Evolutionary conservation across 179 eudicot genomes (phyloP).

Genomic region (Beta lomatogona): DNA sequence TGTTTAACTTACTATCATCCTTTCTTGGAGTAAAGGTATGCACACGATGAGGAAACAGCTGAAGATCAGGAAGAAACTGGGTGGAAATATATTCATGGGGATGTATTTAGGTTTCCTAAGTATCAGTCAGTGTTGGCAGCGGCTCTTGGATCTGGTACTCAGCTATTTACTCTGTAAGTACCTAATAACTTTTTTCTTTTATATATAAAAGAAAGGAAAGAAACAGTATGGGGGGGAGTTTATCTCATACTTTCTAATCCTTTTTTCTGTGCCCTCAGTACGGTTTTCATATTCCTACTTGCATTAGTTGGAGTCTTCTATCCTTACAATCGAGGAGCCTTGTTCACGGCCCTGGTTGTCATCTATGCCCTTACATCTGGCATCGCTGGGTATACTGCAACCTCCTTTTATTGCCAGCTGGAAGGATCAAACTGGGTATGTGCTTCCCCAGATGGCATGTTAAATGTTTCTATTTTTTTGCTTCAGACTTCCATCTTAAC

Average conservation of each 20-base stretch:
- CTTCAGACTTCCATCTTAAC: not conserved
- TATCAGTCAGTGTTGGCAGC: conserved; percentile 49
- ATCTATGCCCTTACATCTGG: conserved; percentile 56
- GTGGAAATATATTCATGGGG: conserved; percentile 54
- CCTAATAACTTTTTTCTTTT: not conserved
- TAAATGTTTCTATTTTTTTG: not conserved
- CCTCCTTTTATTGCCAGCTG: conserved; percentile 48
- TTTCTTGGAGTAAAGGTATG: conserved; percentile 33
- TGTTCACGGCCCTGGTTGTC: conserved; percentile 51
- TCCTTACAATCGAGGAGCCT: conserved; percentile 48
- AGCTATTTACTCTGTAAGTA: conserved; percentile 49
- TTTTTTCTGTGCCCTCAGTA: conserved; percentile 27
- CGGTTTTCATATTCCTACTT: conserved; percentile 44
- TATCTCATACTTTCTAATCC: conserved; percentile 13
- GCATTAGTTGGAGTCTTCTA: conserved; percentile 52
- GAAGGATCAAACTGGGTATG: conserved; percentile 52
- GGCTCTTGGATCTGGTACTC: conserved; percentile 51
- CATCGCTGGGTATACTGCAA: conserved; percentile 49
- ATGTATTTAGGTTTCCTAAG: conserved; percentile 50
- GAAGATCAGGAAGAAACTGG: conserved; percentile 55
- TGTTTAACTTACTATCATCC: not conserved
- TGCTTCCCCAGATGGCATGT: not conserved
- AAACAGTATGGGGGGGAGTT: not conserved
- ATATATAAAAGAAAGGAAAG: too few species aligned
- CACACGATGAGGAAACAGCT: conserved; percentile 52